Evolutionary conservation across 306 rosid species (phyloP), one percentile per base, ranked within the genome.

Genomic region (Fragaria nilgerrensis): DNA sequence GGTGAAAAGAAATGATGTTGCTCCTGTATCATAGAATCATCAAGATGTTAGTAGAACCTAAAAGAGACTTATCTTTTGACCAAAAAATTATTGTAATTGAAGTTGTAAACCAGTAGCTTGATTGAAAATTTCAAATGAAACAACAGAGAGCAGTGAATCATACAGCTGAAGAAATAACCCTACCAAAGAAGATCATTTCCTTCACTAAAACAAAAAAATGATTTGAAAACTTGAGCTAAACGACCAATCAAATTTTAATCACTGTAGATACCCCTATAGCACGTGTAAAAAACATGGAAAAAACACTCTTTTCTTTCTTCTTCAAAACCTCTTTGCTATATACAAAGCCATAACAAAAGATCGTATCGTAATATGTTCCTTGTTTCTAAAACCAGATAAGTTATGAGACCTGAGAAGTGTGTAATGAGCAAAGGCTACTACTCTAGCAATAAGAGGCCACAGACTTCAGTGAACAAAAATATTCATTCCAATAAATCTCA

Each of bases 1-100:
- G 0, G 97, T 95, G 77, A 84, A 92, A n/a, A 95, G 96, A 82
- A 95, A 92, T 68, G 99, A 95, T 68, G 97, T 92, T 52, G 97
- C 95, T 62, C 99, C 99, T 95, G 93, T 66, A 44, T 80, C 19
- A 43, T 79, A 75, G 69, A 79, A 65, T 76, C 75, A 73, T 36
- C 70, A 75, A 72, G 22, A 71, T 13, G 58, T 88, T 29, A 84
- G 80, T 66, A 12, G 27, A 22, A 55, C 29, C 62, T 10, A 53
- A 19, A 19, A 53, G 7, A 55, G 2, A 2, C 61, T 55, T 55
- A 50, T 9, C 27, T 27, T 1, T 55, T n/a, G 22, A 8, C 6
- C 23, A 55, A 50, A 52, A 2, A 52, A 19, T 5, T 19, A 9
- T 20, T 0, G 3, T 3, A 55, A 55, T 22, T 25, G 11, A 58